Evolutionary conservation across 2,329 filamentous ascomycete genomes (phyloP).

Genomic region (Blumeria graminis): DNA sequence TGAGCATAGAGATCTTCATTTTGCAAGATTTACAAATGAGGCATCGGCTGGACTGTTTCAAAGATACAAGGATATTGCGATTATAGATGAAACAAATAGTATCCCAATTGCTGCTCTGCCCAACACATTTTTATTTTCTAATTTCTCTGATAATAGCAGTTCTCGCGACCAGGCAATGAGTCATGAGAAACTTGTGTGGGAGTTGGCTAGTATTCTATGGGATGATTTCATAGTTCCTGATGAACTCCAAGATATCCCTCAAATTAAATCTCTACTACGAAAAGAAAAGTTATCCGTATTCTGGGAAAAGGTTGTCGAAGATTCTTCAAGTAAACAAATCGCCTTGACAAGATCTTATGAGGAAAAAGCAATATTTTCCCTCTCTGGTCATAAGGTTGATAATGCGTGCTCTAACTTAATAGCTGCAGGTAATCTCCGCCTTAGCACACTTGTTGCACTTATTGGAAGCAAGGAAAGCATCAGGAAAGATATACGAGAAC

Average conservation of each 20-base stretch:
- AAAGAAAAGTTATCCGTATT: conserved; percentile 43
- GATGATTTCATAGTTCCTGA: conserved; percentile 32
- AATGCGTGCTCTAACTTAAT: conserved; percentile 66
- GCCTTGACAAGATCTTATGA: conserved; percentile 40
- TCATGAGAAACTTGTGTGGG: conserved; percentile 61
- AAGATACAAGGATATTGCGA: conserved; percentile 30
- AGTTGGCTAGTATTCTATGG: conserved; percentile 67
- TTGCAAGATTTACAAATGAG: conserved; percentile 38
- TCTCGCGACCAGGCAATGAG: conserved; percentile 20
- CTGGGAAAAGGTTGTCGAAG: conserved; percentile 41
- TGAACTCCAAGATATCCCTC: conserved; percentile 17
- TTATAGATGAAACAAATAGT: conserved; percentile 27
- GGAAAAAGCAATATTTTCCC: conserved; percentile 59
- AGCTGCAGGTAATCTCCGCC: conserved; percentile 51
- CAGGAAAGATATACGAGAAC: conserved; percentile 51
- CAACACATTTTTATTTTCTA: conserved; percentile 22
- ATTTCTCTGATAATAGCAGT: conserved; percentile 21
- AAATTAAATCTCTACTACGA: conserved; percentile 20
- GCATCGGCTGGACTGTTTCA: conserved; percentile 28
- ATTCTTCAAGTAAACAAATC: conserved; percentile 27
- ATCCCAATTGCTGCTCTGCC: conserved; percentile 33
- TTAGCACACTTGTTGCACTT: conserved; percentile 66
- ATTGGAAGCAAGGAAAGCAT: conserved; percentile 49
- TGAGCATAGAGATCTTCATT: conserved; percentile 37
- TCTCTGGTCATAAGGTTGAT: conserved; percentile 54